Percentiles rank a stretch among this genome's conserved stretches.
These are phyloP conservation scores for Capsella bursapastoris DNA, from an alignment of 345 rosid genomes.

Conservation along the genomic window DNA sequence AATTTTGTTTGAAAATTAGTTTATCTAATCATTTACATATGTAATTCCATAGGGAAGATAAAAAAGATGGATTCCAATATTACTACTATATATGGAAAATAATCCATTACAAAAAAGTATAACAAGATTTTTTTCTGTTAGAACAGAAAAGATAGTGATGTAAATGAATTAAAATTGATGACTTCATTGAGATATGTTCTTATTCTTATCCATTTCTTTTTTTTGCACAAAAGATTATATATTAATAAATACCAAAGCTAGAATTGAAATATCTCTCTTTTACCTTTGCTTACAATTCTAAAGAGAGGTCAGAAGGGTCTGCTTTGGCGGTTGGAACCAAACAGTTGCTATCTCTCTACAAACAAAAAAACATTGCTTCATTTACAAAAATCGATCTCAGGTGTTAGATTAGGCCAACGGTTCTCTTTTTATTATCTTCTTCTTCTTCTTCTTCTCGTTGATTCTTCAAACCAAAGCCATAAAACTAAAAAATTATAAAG, in stretches of 20 bases:
- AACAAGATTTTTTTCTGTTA: conserved; percentile 27
- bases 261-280: conserved; percentile 1
- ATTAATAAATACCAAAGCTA: background rate
- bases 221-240: background rate
- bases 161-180: too few species aligned
- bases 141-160: conserved; percentile 29
- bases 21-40: too few species aligned
- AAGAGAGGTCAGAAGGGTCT: conserved; percentile 24
- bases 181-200: conserved; percentile 35
- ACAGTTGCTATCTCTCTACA: conserved; percentile 36
- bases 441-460: conserved; percentile 20
- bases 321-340: conserved; percentile 45
- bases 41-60: background rate
- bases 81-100: conserved; percentile 11
- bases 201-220: conserved; percentile 43
- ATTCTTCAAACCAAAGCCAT: conserved; percentile 66
- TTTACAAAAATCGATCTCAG: conserved; percentile 40
- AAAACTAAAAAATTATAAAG: background rate
- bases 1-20: too few species aligned
- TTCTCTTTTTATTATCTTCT: conserved; percentile 54
- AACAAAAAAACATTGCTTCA: conserved; percentile 35
- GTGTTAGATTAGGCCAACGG: conserved; percentile 76
- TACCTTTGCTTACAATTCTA: background rate
- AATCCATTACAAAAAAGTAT: background rate
- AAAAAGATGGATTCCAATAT: background rate